A percentile compares a stretch with the other conserved stretches of the same genome.
phyloP scores from a whole-genome alignment of 768 basidiomycete genomes.

The Mycena floridula region DNA sequence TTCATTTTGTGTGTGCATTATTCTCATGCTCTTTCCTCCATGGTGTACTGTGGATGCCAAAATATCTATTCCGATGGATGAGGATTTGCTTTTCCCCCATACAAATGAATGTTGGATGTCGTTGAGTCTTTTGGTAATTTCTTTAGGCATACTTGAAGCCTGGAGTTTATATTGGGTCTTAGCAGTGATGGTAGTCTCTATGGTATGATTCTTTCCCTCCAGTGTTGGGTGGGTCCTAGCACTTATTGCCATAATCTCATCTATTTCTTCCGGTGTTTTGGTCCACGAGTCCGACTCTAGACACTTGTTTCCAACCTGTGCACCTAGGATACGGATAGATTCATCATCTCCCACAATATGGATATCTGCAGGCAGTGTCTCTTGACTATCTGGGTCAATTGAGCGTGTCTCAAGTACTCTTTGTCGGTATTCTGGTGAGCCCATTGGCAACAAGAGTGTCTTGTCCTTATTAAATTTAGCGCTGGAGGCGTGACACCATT shows the following conservation, averaged over 20 bases:
- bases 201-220: not conserved
- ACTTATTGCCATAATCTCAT: not conserved
- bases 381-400: not conserved
- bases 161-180: slow-evolving; percentile 8
- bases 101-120: slow-evolving; percentile 10
- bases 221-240: slow-evolving; percentile 2
- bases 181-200: slow-evolving; percentile 1
- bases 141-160: slow-evolving; percentile 13
- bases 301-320: slow-evolving; percentile 3
- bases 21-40: slow-evolving; percentile 9
- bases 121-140: slow-evolving; percentile 1
- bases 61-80: not conserved
- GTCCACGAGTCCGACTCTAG: slow-evolving; percentile 2
- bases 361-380: not conserved
- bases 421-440: slow-evolving; percentile 3
- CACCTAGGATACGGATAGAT: slow-evolving; percentile 4
- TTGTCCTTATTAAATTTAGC: slow-evolving; percentile 18
- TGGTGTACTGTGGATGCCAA: not conserved
- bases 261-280: slow-evolving; percentile 1
- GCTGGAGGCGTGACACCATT: slow-evolving; percentile 6
- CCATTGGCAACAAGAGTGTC: slow-evolving; percentile 17
- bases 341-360: not conserved
- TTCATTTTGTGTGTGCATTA: slow-evolving; percentile 7
- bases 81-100: not conserved
- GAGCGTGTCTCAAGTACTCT: not conserved